These are phyloP conservation scores for Inga oerstediana DNA, from an alignment of 306 rosid species.

Conservation along the genomic window DNA sequence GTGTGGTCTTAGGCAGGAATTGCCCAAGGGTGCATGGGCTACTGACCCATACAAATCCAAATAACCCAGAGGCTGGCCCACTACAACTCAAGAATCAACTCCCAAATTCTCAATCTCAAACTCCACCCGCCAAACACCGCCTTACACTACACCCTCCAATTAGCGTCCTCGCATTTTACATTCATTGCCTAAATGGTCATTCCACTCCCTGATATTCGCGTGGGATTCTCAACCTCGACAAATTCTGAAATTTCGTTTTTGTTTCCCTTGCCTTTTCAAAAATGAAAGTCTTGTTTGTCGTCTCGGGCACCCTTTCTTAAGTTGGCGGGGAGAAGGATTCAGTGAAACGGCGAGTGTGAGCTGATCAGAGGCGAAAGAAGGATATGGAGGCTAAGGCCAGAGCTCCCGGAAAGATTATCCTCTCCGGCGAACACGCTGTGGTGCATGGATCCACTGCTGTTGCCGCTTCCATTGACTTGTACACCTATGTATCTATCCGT, in stretches of 20 bases:
- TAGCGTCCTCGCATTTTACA: neutral
- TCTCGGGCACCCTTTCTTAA: neutral
- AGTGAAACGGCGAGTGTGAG: slow-evolving; percentile 5
- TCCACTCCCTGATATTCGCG: neutral
- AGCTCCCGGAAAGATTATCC: slow-evolving; percentile 93
- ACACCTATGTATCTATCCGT: slow-evolving; percentile 74
- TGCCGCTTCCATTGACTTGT: slow-evolving; percentile 78
- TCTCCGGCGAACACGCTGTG: slow-evolving; percentile 94
- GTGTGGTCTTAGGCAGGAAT: neutral
- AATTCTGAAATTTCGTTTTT: neutral
- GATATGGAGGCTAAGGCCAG: slow-evolving; percentile 80
- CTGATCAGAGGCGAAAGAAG: neutral
- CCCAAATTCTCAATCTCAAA: neutral
- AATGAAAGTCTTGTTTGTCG: neutral
- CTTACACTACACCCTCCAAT: neutral
- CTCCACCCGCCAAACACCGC: no score
- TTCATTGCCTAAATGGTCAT: neutral
- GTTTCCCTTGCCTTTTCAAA: neutral
- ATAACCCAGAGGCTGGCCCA: neutral
- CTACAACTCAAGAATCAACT: neutral
- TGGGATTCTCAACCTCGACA: neutral
- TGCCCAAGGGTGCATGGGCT: neutral
- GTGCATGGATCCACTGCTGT: slow-evolving; percentile 97
- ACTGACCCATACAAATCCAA: neutral
- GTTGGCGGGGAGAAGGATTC: neutral